These are phyloP conservation scores for Naematelia aurantialba DNA, from an alignment of 768 basidiomycete species.

Conservation along the genomic window DNA sequence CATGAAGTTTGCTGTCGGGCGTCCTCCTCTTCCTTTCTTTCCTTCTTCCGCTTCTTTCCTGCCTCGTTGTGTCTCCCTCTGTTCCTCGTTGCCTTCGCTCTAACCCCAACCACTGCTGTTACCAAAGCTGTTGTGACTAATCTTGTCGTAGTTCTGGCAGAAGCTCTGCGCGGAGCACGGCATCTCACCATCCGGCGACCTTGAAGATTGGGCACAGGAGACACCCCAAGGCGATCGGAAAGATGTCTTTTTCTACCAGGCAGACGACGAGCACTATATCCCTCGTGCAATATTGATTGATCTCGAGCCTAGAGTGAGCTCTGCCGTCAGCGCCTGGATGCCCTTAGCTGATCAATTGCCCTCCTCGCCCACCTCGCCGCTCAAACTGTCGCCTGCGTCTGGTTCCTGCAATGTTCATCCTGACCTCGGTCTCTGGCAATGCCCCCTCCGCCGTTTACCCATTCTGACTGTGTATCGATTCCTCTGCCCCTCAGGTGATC, in stretches of 20 bases:
- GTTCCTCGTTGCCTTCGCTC: not conserved
- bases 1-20: too few relatives aligned
- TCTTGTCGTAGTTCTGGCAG: constrained; percentile 81
- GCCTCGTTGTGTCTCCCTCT: not conserved
- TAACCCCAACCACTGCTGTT: too few relatives aligned
- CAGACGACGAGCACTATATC: constrained; percentile 99
- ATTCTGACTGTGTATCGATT: not conserved
- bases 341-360: not conserved
- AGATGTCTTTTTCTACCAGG: constrained; percentile 99
- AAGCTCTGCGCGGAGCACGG: constrained; percentile 97
- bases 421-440: too few relatives aligned
- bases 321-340: not conserved
- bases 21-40: too few relatives aligned
- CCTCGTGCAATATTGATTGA: constrained; percentile 91
- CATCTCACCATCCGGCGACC: constrained; percentile 88
- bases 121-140: too few relatives aligned
- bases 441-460: not conserved
- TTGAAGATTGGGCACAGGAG: constrained; percentile 95
- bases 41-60: too few relatives aligned
- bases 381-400: not conserved
- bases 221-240: constrained; percentile 79
- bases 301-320: constrained; percentile 84
- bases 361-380: not conserved
- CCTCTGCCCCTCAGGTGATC: constrained; percentile 65
- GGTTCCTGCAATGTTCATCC: not conserved